Conservation (phyloP, 129 eudicot species). For the Erigeron canadensis region DNA sequence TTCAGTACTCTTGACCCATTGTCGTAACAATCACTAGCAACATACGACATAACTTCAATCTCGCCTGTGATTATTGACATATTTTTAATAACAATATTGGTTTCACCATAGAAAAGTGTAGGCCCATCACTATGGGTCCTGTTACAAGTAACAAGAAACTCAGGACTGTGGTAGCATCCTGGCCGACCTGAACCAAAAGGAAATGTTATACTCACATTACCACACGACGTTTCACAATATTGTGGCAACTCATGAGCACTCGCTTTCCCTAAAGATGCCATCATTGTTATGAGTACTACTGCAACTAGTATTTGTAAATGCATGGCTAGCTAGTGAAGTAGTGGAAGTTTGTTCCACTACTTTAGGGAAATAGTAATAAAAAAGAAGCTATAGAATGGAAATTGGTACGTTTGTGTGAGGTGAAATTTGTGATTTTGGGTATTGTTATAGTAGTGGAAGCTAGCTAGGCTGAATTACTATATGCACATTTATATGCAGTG, state of each 20-base stretch:
- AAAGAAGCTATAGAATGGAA: too few species aligned
- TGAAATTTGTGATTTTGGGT: too few species aligned
- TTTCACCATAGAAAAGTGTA: background rate
- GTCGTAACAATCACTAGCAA: slow-evolving; percentile 31
- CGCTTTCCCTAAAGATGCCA: slow-evolving; percentile 4
- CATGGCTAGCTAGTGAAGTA: too few species aligned
- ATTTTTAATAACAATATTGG: background rate
- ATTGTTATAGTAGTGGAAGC: too few species aligned
- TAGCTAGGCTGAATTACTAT: too few species aligned
- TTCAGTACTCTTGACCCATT: background rate
- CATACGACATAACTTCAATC: slow-evolving; percentile 9
- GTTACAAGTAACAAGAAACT: slow-evolving; percentile 12
- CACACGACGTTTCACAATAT: slow-evolving; percentile 27
- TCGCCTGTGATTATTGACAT: slow-evolving; percentile 9
- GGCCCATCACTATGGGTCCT: slow-evolving; percentile 1
- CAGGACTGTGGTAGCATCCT: slow-evolving; percentile 13
- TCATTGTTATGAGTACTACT: too few species aligned
- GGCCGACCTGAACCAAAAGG: slow-evolving; percentile 23
- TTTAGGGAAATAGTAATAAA: too few species aligned
- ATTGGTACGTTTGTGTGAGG: too few species aligned
- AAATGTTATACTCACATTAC: slow-evolving; percentile 4
- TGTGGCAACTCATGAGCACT: slow-evolving; percentile 16
- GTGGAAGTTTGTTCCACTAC: too few species aligned
- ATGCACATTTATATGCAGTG: too few species aligned
- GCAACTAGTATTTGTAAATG: too few species aligned